Evolutionary conservation across 805 yeast species (phyloP), one percentile per base, ranked within the genome.

Genomic region (Metschnikowia cerradonensis): DNA sequence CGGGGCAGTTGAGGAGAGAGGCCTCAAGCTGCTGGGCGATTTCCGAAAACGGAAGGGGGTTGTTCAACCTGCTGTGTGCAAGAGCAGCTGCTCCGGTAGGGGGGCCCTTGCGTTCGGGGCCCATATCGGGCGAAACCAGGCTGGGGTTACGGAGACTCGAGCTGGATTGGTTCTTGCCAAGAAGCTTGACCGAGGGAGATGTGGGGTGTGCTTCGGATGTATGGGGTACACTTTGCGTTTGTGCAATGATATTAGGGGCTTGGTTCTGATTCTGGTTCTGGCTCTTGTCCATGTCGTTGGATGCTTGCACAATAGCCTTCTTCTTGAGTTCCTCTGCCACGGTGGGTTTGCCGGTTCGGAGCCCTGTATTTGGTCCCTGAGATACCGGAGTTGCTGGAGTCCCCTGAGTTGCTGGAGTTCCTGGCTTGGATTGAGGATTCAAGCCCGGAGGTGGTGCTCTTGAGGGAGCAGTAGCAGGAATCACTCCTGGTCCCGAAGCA

Each of bases 1-100:
- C 98, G 0, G 99, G 98, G 65, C 97, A 90, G 61, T 88, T 87
- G 58, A 88, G 73, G 52, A 89, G 74, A 2, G 97, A 90, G 1
- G 86, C 79, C 64, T 89, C 95, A 57, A 92, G 73, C 58, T 80
- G 72, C 51, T 77, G 76, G 45, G 79, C 71, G 22, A 88, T 82
- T 2, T 79, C 65, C 30, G 75, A 75, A 52, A 80, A 72, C 15
- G 83, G 74, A 26, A 81, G 73, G 22, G 88, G 86, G 47, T 78
- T 73, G 32, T 65, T 65, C 35, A 81, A 64, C 40, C 86, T 70
- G 33, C 64, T 67, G 64, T 53, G 82, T 2, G 70, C 64, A 31
- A 71, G 60, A 37, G 64, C 59, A 2, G 65, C 52, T 11, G 66
- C 15, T 31, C 41, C 42, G 19, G 23, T 17, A n/a, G 35, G 26